A percentile compares a stretch with the other conserved stretches of the same genome.
Conservation (phyloP, 2,329 filamentous ascomycete species). For the Dothidotthia symphoricarpi region DNA sequence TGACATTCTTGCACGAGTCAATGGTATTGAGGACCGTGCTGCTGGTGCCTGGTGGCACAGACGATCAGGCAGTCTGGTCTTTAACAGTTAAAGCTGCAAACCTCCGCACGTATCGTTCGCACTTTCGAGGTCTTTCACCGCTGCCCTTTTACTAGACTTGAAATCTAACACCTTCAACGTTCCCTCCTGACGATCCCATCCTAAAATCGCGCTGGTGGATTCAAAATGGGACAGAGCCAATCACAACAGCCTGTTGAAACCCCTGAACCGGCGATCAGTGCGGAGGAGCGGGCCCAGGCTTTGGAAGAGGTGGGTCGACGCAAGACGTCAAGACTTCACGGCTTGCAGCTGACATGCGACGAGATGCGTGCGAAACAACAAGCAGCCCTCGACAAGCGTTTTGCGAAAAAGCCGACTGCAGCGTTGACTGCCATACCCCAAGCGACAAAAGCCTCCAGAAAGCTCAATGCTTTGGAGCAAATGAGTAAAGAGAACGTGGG, state of each 20-base stretch:
- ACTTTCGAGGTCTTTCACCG: no score
- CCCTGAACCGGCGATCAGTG: conserved; percentile 23
- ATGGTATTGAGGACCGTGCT: no score
- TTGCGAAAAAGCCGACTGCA: conserved; percentile 17
- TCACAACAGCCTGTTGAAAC: conserved; percentile 17
- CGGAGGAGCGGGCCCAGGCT: conserved; percentile 21
- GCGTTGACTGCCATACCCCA: conserved; percentile 6
- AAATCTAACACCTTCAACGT: no score
- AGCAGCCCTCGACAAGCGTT: conserved; percentile 29
- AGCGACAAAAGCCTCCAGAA: conserved; percentile 12
- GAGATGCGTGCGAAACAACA: conserved; percentile 36
- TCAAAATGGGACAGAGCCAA: conserved; percentile 28
- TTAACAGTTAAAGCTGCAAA: no score
- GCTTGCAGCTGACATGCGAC: conserved; percentile 2
- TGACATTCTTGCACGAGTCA: no score
- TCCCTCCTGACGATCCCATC: no score
- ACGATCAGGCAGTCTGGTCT: no score
- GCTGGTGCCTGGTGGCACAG: no score
- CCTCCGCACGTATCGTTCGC: no score
- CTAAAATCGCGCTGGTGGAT: no score
- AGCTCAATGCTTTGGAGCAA: conserved; percentile 28
- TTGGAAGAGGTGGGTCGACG: conserved; percentile 28
- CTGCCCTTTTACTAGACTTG: no score
- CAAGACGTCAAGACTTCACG: neutral
- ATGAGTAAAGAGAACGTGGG: conserved; percentile 33